A percentile compares a stretch with the other conserved stretches of the same genome.
Evolutionary conservation across 108 stramenopile genomes (phyloP).

Genomic region (Ochromonas danica): DNA sequence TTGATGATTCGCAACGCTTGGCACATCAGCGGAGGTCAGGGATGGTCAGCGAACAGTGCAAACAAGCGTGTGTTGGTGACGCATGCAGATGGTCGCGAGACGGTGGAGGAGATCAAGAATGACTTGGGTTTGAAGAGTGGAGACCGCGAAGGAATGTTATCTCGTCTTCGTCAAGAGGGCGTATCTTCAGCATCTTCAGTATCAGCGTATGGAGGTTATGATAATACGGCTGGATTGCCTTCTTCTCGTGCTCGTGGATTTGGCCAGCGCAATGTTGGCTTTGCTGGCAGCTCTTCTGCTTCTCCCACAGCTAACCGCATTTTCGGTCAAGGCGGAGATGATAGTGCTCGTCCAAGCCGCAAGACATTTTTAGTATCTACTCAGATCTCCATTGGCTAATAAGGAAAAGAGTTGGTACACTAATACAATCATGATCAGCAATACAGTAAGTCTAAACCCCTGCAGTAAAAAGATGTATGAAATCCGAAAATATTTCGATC

Average conservation of each 20-base stretch:
- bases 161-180: slow-evolving; percentile 28
- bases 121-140: slow-evolving; percentile 7
- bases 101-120: slow-evolving; percentile 29
- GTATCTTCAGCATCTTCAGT: neutral
- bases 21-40: neutral
- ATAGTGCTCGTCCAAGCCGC: neutral
- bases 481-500: no score
- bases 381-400: neutral
- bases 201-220: neutral
- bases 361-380: neutral
- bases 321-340: neutral
- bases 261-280: neutral
- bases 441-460: no score
- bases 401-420: no score
- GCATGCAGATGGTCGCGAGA: slow-evolving; percentile 4
- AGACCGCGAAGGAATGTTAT: neutral
- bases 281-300: no score
- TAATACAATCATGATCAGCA: no score
- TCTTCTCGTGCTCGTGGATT: neutral
- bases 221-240: neutral
- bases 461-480: no score
- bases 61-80: slow-evolving; percentile 19
- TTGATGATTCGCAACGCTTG: slow-evolving; percentile 33
- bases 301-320: neutral
- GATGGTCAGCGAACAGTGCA: slow-evolving; percentile 33